These are phyloP conservation scores for Geotrichum australiense DNA, from an alignment of 1,139 yeast genomes.

Conservation along the genomic window DNA sequence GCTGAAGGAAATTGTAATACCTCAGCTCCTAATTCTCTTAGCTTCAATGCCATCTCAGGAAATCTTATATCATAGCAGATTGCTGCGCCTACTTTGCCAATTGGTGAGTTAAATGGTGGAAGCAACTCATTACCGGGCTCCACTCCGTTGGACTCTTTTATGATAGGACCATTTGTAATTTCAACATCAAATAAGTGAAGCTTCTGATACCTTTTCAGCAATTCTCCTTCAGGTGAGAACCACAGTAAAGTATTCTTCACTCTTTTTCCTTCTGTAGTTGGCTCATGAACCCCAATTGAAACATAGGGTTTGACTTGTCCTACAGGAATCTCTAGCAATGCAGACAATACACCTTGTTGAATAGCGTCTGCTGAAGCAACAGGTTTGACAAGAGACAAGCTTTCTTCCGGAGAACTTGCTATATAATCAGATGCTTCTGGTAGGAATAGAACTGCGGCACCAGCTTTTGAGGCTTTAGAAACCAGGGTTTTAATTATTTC, in stretches of 20 bases:
- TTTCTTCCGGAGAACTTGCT: constrained; percentile 61
- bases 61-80: constrained; percentile 87
- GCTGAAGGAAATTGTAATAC: constrained; percentile 82
- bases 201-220: constrained; percentile 68
- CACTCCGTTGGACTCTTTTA: constrained; percentile 71
- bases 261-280: constrained; percentile 36
- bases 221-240: constrained; percentile 56
- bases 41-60: constrained; percentile 67
- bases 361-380: constrained; percentile 46
- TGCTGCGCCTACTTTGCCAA: constrained; percentile 60
- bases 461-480: constrained; percentile 49
- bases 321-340: constrained; percentile 38
- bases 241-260: constrained; percentile 70
- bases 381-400: constrained; percentile 49
- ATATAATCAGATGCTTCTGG: constrained; percentile 94
- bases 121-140: constrained; percentile 62
- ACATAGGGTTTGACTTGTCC: constrained; percentile 34
- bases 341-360: constrained; percentile 42
- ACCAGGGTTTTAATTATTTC: constrained; percentile 51
- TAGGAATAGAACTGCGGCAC: constrained; percentile 64
- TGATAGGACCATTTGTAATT: constrained; percentile 48
- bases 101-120: constrained; percentile 51
- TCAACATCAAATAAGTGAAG: constrained; percentile 86
- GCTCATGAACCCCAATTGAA: constrained; percentile 81
- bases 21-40: constrained; percentile 69